Conservation (phyloP, 176 grass and related monocot genomes). For the barley (Hordeum vulgare) region DNA sequence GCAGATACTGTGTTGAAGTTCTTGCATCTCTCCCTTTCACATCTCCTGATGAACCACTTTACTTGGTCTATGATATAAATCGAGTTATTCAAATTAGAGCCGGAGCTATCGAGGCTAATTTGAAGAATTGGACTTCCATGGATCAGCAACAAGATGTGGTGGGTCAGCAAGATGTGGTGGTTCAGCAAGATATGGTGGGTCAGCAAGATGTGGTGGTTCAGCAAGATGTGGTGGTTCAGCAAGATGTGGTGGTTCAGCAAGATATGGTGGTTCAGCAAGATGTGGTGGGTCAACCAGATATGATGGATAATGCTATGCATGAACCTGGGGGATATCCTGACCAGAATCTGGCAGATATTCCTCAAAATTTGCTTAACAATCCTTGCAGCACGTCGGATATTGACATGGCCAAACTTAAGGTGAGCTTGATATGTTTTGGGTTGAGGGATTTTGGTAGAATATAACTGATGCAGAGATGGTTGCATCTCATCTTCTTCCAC, state of each 20-base stretch:
- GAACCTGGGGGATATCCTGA: conserved; percentile 37
- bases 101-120: conserved; percentile 77
- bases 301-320: conserved; percentile 26
- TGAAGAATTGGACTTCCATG: conserved; percentile 89
- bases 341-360: conserved; percentile 25
- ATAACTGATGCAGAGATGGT: background rate
- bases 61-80: conserved; percentile 99
- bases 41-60: conserved; percentile 84
- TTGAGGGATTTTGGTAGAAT: conserved; percentile 11
- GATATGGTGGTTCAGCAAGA: conserved; percentile 30
- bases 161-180: background rate
- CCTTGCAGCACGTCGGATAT: conserved; percentile 44
- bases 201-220: conserved; percentile 18
- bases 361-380: conserved; percentile 39
- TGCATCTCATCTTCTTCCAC: conserved; percentile 7
- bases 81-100: conserved; percentile 89
- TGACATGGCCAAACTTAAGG: conserved; percentile 68
- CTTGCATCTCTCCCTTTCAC: conserved; percentile 92
- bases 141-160: conserved; percentile 31
- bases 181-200: background rate
- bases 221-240: conserved; percentile 21
- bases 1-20: conserved; percentile 94
- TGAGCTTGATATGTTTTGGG: conserved; percentile 22
- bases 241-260: background rate
- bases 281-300: background rate